These are phyloP conservation scores for Ogataea pilisensis DNA, from an alignment of 805 yeast genomes.

Conservation along the genomic window DNA sequence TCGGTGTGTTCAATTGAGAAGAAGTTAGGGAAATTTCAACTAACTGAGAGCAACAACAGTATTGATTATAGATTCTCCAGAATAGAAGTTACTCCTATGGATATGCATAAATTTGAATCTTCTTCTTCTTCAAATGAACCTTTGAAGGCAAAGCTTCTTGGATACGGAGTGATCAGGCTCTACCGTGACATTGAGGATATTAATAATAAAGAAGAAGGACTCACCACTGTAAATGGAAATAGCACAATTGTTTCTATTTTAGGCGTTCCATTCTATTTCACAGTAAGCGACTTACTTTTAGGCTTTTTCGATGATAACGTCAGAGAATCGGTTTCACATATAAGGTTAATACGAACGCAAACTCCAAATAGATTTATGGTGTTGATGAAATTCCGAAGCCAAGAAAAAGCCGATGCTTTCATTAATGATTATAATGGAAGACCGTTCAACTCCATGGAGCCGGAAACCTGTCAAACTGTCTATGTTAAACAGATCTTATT, in stretches of 20 bases:
- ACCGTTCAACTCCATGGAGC: slow-evolving; percentile 81
- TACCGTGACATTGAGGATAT: slow-evolving; percentile 48
- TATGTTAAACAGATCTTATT: slow-evolving; percentile 59
- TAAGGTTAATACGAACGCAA: slow-evolving; percentile 65
- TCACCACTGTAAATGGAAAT: slow-evolving; percentile 37
- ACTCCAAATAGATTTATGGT: slow-evolving; percentile 70
- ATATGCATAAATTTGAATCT: slow-evolving; percentile 18
- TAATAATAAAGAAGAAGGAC: slow-evolving; percentile 12
- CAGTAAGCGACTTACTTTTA: slow-evolving; percentile 69
- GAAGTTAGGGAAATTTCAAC: slow-evolving; percentile 7
- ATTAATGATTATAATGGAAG: slow-evolving; percentile 65
- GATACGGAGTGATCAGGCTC: slow-evolving; percentile 69
- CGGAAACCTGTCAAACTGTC: slow-evolving; percentile 78
- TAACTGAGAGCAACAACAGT: slow-evolving; percentile 5
- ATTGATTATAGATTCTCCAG: slow-evolving; percentile 34
- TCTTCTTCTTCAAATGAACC: slow-evolving; percentile 33
- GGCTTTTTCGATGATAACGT: slow-evolving; percentile 72
- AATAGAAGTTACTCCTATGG: slow-evolving; percentile 30
- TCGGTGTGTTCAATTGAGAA: slow-evolving; percentile 9
- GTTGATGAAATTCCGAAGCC: slow-evolving; percentile 64
- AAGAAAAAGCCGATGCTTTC: slow-evolving; percentile 57
- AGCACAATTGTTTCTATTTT: slow-evolving; percentile 70
- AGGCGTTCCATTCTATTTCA: slow-evolving; percentile 85
- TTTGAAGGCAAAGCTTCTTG: slow-evolving; percentile 58
- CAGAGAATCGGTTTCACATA: slow-evolving; percentile 56